phyloP scores from a whole-genome alignment of 2,329 filamentous ascomycete species.

The Ophiocordyceps sinensis region DNA sequence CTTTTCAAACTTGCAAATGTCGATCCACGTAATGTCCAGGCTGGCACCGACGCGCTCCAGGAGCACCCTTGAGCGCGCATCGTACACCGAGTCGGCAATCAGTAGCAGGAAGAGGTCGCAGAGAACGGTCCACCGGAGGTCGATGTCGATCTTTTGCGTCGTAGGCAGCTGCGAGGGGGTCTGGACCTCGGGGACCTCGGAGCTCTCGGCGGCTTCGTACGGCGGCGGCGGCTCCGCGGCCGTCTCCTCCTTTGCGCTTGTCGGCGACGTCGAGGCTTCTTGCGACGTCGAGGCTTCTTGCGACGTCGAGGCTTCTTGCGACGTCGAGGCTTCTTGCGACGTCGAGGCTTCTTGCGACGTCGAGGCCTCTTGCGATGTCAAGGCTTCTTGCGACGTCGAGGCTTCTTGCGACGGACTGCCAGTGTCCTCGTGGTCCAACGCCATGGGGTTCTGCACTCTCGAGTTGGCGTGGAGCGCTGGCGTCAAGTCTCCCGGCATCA shows the following conservation, averaged over 20 bases:
- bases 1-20: conserved; percentile 95
- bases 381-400: conserved; percentile 4
- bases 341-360: too few relatives aligned
- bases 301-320: too few relatives aligned
- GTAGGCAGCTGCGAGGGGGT: conserved; percentile 71
- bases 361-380: too few relatives aligned
- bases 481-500: conserved; percentile 70
- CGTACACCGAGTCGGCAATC: conserved; percentile 93
- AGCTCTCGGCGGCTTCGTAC: conserved; percentile 48
- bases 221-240: conserved; percentile 39
- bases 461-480: conserved; percentile 83
- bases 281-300: too few relatives aligned
- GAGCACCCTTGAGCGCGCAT: conserved; percentile 71
- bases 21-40: conserved; percentile 73
- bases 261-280: conserved; percentile 5
- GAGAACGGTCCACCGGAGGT: conserved; percentile 90
- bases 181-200: conserved; percentile 65
- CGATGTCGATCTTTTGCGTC: conserved; percentile 80
- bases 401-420: conserved; percentile 6
- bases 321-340: too few relatives aligned
- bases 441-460: conserved; percentile 84
- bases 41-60: conserved; percentile 71
- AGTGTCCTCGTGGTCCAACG: conserved; percentile 22
- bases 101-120: conserved; percentile 91
- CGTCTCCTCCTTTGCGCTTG: conserved; percentile 22